phyloP scores from a whole-genome alignment of 805 yeast genomes.

The Myxozyma kluyveri region DNA sequence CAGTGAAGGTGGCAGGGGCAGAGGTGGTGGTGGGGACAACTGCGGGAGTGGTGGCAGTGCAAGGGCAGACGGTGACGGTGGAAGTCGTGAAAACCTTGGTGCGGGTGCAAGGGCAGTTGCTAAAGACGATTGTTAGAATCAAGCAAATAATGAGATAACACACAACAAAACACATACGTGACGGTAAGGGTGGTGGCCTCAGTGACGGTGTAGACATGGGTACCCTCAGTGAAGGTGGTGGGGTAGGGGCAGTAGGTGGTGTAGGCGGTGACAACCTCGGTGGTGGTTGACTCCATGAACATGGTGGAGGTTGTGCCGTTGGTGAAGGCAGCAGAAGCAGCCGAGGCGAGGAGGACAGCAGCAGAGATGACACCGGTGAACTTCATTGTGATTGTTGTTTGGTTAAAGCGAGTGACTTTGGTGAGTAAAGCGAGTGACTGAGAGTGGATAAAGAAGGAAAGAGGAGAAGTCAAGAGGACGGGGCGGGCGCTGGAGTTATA shows the following conservation, averaged over 20 bases:
- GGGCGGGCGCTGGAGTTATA: conserved; percentile 10
- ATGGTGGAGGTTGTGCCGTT: conserved; percentile 44
- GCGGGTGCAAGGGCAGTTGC: conserved; percentile 78
- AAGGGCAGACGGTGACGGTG: conserved; percentile 38
- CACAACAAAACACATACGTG: conserved; percentile 42
- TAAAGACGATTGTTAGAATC: neutral
- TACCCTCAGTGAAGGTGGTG: conserved; percentile 63
- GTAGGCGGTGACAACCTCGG: conserved; percentile 63
- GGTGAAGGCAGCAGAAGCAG: conserved; percentile 31
- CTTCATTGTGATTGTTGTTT: conserved; percentile 25
- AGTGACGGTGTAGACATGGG: conserved; percentile 69
- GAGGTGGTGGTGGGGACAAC: conserved; percentile 29
- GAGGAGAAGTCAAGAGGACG: neutral
- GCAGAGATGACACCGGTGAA: conserved; percentile 28
- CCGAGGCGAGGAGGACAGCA: conserved; percentile 27
- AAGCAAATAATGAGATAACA: neutral
- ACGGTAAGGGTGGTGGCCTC: conserved; percentile 78
- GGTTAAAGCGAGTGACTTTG: conserved; percentile 12
- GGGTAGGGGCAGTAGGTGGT: conserved; percentile 82
- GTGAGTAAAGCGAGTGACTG: conserved; percentile 3
- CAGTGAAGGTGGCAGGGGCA: conserved; percentile 32
- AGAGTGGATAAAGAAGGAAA: conserved; percentile 5
- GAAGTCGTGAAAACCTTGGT: conserved; percentile 39
- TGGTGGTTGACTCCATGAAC: conserved; percentile 46
- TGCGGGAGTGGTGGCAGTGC: conserved; percentile 33